These are phyloP conservation scores for Syzygium aqueum DNA, from an alignment of 345 rosid genomes.

Conservation along the genomic window DNA sequence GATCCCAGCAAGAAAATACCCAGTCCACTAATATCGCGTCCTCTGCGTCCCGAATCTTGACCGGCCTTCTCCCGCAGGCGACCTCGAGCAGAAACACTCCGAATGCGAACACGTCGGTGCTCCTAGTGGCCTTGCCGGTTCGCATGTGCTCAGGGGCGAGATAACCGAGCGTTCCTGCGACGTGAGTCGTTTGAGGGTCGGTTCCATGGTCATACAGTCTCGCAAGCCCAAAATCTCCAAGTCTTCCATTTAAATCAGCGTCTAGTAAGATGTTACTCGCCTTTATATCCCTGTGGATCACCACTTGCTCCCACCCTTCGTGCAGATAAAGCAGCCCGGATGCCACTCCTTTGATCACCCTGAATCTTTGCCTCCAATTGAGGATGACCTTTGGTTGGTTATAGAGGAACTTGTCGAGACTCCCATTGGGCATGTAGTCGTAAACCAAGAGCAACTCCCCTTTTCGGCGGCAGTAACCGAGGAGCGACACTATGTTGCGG, in stretches of 20 bases:
- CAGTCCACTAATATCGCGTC: slow-evolving; percentile 24
- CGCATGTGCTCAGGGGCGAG: slow-evolving; percentile 38
- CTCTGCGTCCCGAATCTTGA: slow-evolving; percentile 3
- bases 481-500: slow-evolving; percentile 42
- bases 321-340: slow-evolving; percentile 35
- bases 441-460: slow-evolving; percentile 49
- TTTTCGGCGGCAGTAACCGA: slow-evolving; percentile 50
- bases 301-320: slow-evolving; percentile 39
- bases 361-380: slow-evolving; percentile 27
- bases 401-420: slow-evolving; percentile 39
- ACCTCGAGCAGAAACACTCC: slow-evolving; percentile 41
- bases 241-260: slow-evolving; percentile 18
- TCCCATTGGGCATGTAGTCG: slow-evolving; percentile 56
- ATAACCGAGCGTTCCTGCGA: slow-evolving; percentile 41
- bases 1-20: slow-evolving; percentile 26
- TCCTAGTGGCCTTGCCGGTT: slow-evolving; percentile 29
- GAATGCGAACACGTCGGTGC: slow-evolving; percentile 34
- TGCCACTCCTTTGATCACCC: slow-evolving; percentile 33
- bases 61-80: slow-evolving; percentile 39
- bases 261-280: slow-evolving; percentile 40
- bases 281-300: slow-evolving; percentile 40
- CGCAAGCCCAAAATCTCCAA: slow-evolving; percentile 47
- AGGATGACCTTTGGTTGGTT: slow-evolving; percentile 18
- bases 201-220: slow-evolving; percentile 28
- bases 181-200: slow-evolving; percentile 25